These are phyloP conservation scores for Penicillium atrosanguineum DNA, from an alignment of 495 filamentous ascomycete genomes.

Conservation along the genomic window DNA sequence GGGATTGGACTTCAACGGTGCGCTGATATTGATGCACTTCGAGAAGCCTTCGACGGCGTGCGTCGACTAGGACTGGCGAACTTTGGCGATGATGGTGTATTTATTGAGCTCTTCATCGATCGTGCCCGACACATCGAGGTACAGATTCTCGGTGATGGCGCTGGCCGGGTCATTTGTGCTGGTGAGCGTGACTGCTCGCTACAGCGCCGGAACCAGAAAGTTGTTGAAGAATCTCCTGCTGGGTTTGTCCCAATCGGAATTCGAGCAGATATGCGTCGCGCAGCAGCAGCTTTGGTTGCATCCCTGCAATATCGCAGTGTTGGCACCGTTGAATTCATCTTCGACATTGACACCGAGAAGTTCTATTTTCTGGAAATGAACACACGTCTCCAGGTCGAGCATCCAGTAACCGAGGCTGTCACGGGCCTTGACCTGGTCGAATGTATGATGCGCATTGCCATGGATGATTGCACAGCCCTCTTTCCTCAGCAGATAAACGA, in stretches of 20 bases:
- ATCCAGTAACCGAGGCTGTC: conserved; percentile 63
- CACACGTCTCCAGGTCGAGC: conserved; percentile 65
- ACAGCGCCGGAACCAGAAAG: conserved; percentile 53
- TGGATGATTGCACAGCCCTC: conserved; percentile 35
- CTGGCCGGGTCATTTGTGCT: conserved; percentile 38
- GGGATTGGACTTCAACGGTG: conserved; percentile 55
- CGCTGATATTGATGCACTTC: conserved; percentile 34
- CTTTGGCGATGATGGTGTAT: conserved; percentile 47
- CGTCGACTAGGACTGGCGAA: conserved; percentile 37
- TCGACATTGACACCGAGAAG: conserved; percentile 54
- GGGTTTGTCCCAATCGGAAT: no score
- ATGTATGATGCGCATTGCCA: conserved; percentile 47
- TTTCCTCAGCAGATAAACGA: conserved; percentile 25
- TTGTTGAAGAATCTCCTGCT: conserved; percentile 54
- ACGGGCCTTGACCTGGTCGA: conserved; percentile 57
- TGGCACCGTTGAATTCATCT: conserved; percentile 64
- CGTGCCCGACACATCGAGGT: conserved; percentile 47
- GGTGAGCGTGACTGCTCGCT: conserved; percentile 49
- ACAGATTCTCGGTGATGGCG: conserved; percentile 45
- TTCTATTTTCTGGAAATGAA: conserved; percentile 73
- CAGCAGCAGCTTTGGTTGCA: conserved; percentile 48
- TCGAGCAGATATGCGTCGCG: no score
- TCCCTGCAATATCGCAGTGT: conserved; percentile 56
- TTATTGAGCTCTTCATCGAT: conserved; percentile 45
- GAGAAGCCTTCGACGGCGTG: conserved; percentile 33